Conservation (phyloP, 768 basidiomycete species). For the Tulasnella sp. region DNA sequence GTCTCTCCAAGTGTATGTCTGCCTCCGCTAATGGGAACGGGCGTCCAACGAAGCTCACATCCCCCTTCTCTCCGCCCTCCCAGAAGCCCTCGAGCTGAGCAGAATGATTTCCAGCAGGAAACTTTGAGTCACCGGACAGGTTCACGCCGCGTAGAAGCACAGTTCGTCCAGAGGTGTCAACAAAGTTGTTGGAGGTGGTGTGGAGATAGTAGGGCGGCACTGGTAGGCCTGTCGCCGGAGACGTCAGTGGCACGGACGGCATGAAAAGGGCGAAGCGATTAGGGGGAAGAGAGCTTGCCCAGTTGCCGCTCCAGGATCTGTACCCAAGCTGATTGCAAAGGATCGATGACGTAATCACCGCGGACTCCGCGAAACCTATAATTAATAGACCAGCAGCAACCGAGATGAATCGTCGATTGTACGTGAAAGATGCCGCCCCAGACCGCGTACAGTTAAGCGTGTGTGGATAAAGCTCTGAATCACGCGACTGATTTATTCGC, state of each 20-base stretch:
- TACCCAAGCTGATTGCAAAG: too few relatives aligned
- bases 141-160: slow-evolving; percentile 35
- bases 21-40: slow-evolving; percentile 30
- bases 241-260: neutral
- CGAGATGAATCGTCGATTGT: too few relatives aligned
- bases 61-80: slow-evolving; percentile 27
- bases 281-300: too few relatives aligned
- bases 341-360: too few relatives aligned
- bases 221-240: slow-evolving; percentile 12
- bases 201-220: slow-evolving; percentile 6
- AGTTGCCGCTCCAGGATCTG: too few relatives aligned
- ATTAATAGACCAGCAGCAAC: too few relatives aligned
- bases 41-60: slow-evolving; percentile 31
- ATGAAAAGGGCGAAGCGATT: neutral
- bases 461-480: neutral
- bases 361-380: too few relatives aligned
- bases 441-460: neutral
- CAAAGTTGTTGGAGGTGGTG: slow-evolving; percentile 19
- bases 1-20: slow-evolving; percentile 29
- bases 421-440: too few relatives aligned
- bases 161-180: slow-evolving; percentile 22
- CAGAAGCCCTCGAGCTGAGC: slow-evolving; percentile 28
- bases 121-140: slow-evolving; percentile 30
- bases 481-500: slow-evolving; percentile 66
- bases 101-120: slow-evolving; percentile 28